phyloP scores from a whole-genome alignment of 1,284 basidiomycete genomes.

The Ceratobasidium theobromae region DNA sequence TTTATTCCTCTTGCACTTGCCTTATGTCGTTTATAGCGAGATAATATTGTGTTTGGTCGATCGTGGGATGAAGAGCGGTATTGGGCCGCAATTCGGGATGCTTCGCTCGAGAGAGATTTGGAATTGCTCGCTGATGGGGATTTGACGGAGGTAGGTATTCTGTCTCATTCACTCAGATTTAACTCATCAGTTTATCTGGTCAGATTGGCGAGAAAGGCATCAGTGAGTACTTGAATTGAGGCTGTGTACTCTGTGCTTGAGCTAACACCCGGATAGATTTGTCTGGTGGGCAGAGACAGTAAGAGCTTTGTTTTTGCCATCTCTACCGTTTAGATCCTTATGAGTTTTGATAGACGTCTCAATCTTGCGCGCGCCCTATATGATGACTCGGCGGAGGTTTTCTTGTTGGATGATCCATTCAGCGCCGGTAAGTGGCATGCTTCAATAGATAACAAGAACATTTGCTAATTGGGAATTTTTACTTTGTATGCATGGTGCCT shows the following conservation, averaged over 20 bases:
- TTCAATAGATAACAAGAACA: no score
- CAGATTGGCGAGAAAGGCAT: conserved; percentile 31
- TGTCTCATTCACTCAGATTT: no score
- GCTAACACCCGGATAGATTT: conserved; percentile 78
- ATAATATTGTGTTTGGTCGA: conserved; percentile 81
- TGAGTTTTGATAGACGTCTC: no score
- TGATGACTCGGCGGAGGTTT: conserved; percentile 79
- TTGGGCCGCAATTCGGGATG: background rate
- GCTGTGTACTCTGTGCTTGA: no score
- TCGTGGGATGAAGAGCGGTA: background rate
- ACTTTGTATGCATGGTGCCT: no score
- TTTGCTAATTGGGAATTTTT: no score
- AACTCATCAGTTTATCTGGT: no score
- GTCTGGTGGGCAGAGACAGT: conserved; percentile 81
- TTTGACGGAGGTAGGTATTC: conserved; percentile 82
- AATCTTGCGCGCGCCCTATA: conserved; percentile 85
- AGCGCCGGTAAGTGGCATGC: no score
- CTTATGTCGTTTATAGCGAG: no score
- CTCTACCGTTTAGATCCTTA: no score
- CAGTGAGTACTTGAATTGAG: no score
- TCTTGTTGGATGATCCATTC: conserved; percentile 82
- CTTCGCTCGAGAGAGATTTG: conserved; percentile 73
- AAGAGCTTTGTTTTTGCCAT: no score
- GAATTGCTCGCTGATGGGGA: conserved; percentile 63
- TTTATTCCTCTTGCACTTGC: background rate